Percentiles rank a stretch among this genome's conserved stretches.
Evolutionary conservation across 495 filamentous ascomycete genomes (phyloP).

Genomic region (Amniculicola lignicola): DNA sequence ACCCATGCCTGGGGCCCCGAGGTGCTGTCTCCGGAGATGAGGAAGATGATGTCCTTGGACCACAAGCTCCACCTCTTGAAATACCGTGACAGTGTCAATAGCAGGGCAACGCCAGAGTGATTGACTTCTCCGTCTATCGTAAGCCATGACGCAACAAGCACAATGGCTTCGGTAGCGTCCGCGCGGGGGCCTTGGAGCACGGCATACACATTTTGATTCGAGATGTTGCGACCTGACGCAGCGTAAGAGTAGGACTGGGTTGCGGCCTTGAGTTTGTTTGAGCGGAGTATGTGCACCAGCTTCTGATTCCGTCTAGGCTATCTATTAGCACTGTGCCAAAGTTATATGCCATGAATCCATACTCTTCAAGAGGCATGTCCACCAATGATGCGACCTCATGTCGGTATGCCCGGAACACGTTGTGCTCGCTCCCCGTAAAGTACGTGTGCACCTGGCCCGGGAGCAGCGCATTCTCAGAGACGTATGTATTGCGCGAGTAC

Average conservation of each 20-base stretch:
- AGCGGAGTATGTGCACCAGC: slow-evolving; percentile 69
- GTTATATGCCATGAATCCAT: slow-evolving; percentile 1
- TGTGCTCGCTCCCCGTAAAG: slow-evolving; percentile 91
- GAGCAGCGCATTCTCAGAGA: slow-evolving; percentile 94
- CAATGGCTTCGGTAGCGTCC: slow-evolving; percentile 97
- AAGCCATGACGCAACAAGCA: slow-evolving; percentile 82
- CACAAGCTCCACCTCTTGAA: slow-evolving; percentile 97
- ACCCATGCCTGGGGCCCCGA: slow-evolving; percentile 95
- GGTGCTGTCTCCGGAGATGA: slow-evolving; percentile 83
- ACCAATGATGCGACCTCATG: slow-evolving; percentile 60
- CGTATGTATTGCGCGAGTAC: slow-evolving; percentile 90
- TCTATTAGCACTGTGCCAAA: slow-evolving; percentile 1
- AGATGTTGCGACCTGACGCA: slow-evolving; percentile 65
- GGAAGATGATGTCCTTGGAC: slow-evolving; percentile 97
- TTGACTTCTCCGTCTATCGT: slow-evolving; percentile 80
- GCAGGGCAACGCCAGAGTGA: slow-evolving; percentile 78
- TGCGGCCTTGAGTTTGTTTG: slow-evolving; percentile 77
- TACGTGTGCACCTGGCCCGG: slow-evolving; percentile 97
- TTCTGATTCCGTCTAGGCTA: slow-evolving; percentile 48
- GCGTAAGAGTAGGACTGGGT: slow-evolving; percentile 80
- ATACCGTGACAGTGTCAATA: slow-evolving; percentile 83
- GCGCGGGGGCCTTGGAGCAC: slow-evolving; percentile 92
- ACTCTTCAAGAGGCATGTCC: slow-evolving; percentile 34
- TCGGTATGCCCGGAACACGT: slow-evolving; percentile 89
- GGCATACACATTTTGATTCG: slow-evolving; percentile 89